A percentile compares a stretch with the other conserved stretches of the same genome.
phyloP scores from a whole-genome alignment of 306 rosid genomes.

The Acacia crassicarpa region DNA sequence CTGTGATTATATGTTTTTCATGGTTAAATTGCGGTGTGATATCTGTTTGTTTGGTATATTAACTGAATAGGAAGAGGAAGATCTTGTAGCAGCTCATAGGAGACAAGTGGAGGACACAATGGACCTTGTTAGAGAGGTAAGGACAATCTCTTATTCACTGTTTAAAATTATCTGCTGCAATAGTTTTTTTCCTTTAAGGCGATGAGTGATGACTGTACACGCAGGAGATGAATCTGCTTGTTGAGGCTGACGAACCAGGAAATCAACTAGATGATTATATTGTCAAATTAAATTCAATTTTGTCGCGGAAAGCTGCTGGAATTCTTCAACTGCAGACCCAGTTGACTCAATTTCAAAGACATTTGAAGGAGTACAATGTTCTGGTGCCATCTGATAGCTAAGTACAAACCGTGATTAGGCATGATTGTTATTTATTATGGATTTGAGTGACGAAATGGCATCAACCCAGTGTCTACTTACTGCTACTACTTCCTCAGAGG shows the following conservation, averaged over 20 bases:
- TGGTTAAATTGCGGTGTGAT: conserved; percentile 26
- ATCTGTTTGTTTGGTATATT: conserved; percentile 22
- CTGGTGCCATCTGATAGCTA: conserved; percentile 55
- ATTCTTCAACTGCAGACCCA: conserved; percentile 79
- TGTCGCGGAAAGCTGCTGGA: conserved; percentile 79
- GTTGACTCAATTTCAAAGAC: conserved; percentile 80
- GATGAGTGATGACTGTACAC: conserved; percentile 26
- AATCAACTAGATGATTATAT: conserved; percentile 76
- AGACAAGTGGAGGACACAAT: conserved; percentile 92
- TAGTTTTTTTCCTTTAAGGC: no score
- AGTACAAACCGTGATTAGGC: conserved; percentile 19
- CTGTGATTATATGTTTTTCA: neutral
- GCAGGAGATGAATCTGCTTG: conserved; percentile 92
- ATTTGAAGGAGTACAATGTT: conserved; percentile 69
- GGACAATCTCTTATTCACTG: conserved; percentile 19
- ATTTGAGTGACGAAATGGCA: conserved; percentile 25
- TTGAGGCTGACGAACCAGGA: conserved; percentile 84
- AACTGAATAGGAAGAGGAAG: conserved; percentile 78
- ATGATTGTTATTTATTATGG: neutral
- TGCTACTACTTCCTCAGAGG: conserved; percentile 8
- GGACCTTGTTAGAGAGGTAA: conserved; percentile 79
- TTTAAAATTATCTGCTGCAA: neutral
- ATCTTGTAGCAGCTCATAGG: conserved; percentile 78
- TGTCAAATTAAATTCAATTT: conserved; percentile 68
- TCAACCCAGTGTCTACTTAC: neutral